Evolutionary conservation across 1,284 basidiomycete species (phyloP), one percentile per base, ranked within the genome.

Genomic region (Trichosporon faecale): DNA sequence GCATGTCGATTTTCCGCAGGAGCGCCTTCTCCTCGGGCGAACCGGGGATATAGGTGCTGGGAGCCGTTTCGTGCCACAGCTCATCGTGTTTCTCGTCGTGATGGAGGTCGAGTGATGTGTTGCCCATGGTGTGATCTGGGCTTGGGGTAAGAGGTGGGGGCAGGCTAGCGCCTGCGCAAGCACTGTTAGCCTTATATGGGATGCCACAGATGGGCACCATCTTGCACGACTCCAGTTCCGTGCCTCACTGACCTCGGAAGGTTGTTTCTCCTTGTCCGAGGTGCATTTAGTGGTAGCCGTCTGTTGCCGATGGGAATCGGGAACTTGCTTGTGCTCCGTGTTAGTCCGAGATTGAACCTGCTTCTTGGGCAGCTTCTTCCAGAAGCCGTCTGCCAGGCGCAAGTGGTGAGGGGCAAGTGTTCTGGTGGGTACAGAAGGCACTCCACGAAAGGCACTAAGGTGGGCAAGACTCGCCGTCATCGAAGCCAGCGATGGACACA

Each of bases 1-100:
- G 76, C 64, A 72, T 73, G 70, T 83, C 82, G 44, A 83, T 79
- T 71, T 80, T 81, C 46, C 79, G 66, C 7, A 83, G 68, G 7
- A 83, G 71, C 1, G 68, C 70, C 69, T 79, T 80, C 70, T 83
- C 82, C 18, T 72, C 82, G 1, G 70, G 75, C 4, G 80, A 78
- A 16, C 78, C 79, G 2, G 82, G 82, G 9, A 76, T 73, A 66
- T 83, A 83, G n/a, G 69, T 60, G 44, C 6, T 21, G 18, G 44
- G 44, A 6, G 16, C 44, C 5, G 16, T 18, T n/a, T 46, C 44
- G 44, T 46, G 44, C 44, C 44, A 46, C 44, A 46, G 18, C 21
- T 46, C 44, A 46, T 46, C 44, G 16, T 46, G 18, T n/a, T 46
- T 46, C n/a, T 46, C 44, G n/a, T n/a, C n/a, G n/a, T n/a, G n/a